A percentile compares a stretch with the other conserved stretches of the same genome.
Conservation (phyloP, 2,329 filamentous ascomycete genomes). For the Fusarium sambucinum region DNA sequence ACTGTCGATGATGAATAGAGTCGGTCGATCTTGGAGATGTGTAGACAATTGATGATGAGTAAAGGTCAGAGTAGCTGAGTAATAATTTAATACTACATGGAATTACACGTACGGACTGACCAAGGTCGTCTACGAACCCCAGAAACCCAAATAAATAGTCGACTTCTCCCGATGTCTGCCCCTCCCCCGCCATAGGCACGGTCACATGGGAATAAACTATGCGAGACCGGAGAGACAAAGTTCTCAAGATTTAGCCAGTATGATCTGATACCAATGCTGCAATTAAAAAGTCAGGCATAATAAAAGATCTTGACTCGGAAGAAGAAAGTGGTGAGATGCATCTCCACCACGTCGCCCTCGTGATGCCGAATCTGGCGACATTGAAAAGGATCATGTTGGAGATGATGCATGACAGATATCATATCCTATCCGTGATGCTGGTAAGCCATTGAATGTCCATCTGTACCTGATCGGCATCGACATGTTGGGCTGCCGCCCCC, state of each 20-base stretch:
- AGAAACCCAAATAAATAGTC: neutral
- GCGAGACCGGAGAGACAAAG: slow-evolving; percentile 33
- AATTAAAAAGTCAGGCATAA: neutral
- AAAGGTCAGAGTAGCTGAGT: neutral
- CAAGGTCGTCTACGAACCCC: neutral
- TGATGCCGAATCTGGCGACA: slow-evolving; percentile 9
- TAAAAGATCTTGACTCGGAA: neutral
- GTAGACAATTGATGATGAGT: neutral
- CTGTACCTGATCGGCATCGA: slow-evolving; percentile 46
- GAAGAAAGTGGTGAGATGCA: neutral
- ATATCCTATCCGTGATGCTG: slow-evolving; percentile 4
- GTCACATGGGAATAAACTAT: slow-evolving; percentile 45
- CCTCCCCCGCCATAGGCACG: slow-evolving; percentile 44
- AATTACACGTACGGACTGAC: neutral
- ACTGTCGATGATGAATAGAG: slow-evolving; percentile 19
- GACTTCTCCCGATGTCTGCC: slow-evolving; percentile 30
- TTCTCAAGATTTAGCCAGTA: slow-evolving; percentile 20
- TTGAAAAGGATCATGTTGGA: slow-evolving; percentile 16
- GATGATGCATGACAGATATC: slow-evolving; percentile 1
- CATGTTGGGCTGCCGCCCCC: slow-evolving; percentile 17
- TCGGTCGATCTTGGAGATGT: neutral
- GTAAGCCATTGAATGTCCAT: slow-evolving; percentile 40
- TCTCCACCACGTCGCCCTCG: slow-evolving; percentile 1
- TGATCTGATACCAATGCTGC: slow-evolving; percentile 14
- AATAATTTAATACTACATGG: neutral